Percentiles rank a stretch among this genome's conserved stretches.
Conservation (phyloP, 2,329 filamentous ascomycete genomes). For the Myriosclerotinia curreyana region DNA sequence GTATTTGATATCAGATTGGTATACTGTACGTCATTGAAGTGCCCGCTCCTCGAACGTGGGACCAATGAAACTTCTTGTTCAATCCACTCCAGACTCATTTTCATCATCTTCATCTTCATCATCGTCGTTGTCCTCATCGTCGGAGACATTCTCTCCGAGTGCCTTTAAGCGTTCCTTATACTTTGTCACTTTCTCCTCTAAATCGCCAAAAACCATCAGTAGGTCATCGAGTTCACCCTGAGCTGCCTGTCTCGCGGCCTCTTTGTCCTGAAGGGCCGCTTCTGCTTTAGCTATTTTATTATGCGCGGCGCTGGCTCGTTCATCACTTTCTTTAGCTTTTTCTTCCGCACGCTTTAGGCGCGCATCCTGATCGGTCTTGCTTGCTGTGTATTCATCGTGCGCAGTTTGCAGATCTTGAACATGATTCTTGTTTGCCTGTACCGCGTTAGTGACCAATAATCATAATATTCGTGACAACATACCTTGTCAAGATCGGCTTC, state of each 20-base stretch:
- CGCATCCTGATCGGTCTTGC: constrained; percentile 37
- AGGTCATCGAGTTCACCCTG: constrained; percentile 78
- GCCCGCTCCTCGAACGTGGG: neutral
- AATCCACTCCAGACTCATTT: constrained; percentile 22
- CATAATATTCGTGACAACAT: constrained; percentile 21
- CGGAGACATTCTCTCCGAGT: constrained; percentile 69
- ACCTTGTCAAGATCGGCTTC: constrained; percentile 63
- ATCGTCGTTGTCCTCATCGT: constrained; percentile 65
- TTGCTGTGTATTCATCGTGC: constrained; percentile 49
- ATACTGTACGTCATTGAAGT: constrained; percentile 8
- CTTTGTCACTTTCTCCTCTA: constrained; percentile 71
- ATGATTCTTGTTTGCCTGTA: constrained; percentile 58
- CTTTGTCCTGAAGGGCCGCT: constrained; percentile 45
- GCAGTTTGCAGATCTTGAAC: constrained; percentile 57
- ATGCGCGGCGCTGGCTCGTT: constrained; percentile 36
- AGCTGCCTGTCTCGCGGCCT: constrained; percentile 59
- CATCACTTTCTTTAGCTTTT: constrained; percentile 45
- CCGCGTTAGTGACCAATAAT: constrained; percentile 27
- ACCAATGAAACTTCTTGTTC: neutral
- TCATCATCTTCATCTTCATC: constrained; percentile 52
- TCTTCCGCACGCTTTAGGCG: constrained; percentile 41
- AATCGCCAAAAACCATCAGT: constrained; percentile 74
- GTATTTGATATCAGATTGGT: neutral
- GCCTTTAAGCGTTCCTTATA: constrained; percentile 60
- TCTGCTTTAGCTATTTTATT: constrained; percentile 38